phyloP scores from a whole-genome alignment of 306 rosid species.

The Cucurbita ficifolia region DNA sequence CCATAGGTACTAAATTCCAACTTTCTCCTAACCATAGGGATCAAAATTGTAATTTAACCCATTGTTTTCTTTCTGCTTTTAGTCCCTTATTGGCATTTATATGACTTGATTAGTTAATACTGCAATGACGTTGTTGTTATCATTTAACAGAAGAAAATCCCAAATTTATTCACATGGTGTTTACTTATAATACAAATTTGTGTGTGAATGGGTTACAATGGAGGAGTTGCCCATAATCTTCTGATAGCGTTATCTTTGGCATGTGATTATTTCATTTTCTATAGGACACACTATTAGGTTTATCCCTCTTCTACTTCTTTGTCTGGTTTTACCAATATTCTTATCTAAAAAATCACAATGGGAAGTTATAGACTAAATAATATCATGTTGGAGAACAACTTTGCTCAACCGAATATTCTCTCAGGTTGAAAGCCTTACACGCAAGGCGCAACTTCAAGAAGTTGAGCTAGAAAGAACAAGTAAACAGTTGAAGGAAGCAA shows the following conservation, averaged over 20 bases:
- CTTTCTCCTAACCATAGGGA: too few relatives aligned
- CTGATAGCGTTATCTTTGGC: not conserved
- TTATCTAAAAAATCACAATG: not conserved
- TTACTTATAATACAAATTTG: not conserved
- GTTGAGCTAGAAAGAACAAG: slow-evolving; percentile 80
- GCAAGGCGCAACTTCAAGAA: slow-evolving; percentile 81
- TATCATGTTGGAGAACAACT: not conserved
- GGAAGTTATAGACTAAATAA: not conserved
- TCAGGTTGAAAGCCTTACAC: slow-evolving; percentile 83
- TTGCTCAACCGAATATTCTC: slow-evolving; percentile 11
- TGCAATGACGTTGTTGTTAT: not conserved
- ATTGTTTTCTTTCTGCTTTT: not conserved
- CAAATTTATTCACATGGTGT: too few relatives aligned
- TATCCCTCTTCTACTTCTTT: not conserved
- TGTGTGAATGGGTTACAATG: not conserved
- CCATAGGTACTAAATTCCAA: too few relatives aligned
- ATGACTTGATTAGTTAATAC: not conserved
- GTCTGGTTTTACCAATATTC: not conserved
- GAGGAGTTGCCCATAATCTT: not conserved
- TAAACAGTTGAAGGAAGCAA: slow-evolving; percentile 88
- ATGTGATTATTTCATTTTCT: not conserved
- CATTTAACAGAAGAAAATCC: not conserved
- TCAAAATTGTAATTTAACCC: too few relatives aligned
- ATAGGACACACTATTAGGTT: not conserved
- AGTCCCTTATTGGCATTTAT: not conserved